A percentile compares a stretch with the other conserved stretches of the same genome.
Evolutionary conservation across 1,139 yeast genomes (phyloP).

Genomic region (Nakaseomyces glabratus): DNA sequence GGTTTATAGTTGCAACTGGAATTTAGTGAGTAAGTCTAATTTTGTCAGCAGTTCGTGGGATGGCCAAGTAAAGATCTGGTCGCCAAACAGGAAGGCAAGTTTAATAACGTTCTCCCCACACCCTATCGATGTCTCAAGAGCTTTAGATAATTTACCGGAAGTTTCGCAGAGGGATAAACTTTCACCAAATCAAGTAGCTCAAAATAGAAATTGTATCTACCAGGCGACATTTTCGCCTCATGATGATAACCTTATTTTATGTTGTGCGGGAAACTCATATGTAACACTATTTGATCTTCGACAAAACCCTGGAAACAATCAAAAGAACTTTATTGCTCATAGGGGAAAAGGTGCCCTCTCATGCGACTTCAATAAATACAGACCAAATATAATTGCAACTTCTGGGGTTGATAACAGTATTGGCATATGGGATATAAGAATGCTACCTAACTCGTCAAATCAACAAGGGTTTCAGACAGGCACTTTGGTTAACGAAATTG

Average conservation of each 20-base stretch:
- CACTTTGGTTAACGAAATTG: constrained; percentile 48
- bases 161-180: not conserved
- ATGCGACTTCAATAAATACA: constrained; percentile 87
- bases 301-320: constrained; percentile 48
- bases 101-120: constrained; percentile 47
- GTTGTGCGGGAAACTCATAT: constrained; percentile 74
- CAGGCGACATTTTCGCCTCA: constrained; percentile 83
- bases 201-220: constrained; percentile 50
- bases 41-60: constrained; percentile 89
- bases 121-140: constrained; percentile 17
- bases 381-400: constrained; percentile 68
- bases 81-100: constrained; percentile 53
- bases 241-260: constrained; percentile 57
- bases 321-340: constrained; percentile 58
- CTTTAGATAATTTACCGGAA: constrained; percentile 6
- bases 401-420: constrained; percentile 85
- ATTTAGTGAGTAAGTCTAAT: constrained; percentile 59
- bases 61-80: constrained; percentile 70
- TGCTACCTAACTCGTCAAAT: constrained; percentile 39
- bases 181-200: constrained; percentile 13
- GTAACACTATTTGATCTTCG: constrained; percentile 82
- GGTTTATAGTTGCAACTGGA: constrained; percentile 86
- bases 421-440: constrained; percentile 80
- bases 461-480: not conserved
- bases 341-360: constrained; percentile 72